These are phyloP conservation scores for Urochloa ruziziensis DNA, from an alignment of 176 grass and related monocot genomes.

Conservation along the genomic window DNA sequence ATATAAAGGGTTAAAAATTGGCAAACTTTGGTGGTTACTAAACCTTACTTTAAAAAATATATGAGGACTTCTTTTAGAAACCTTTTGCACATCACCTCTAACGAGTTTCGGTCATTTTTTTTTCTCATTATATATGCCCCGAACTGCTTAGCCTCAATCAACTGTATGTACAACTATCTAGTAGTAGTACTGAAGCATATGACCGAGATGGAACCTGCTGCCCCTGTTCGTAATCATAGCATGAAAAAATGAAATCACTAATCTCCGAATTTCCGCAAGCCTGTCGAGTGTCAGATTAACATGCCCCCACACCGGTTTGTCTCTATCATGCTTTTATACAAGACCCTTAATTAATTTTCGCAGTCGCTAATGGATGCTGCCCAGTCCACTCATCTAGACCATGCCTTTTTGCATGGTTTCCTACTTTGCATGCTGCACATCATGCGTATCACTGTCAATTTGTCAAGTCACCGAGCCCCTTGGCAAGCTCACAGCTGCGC, in stretches of 20 bases:
- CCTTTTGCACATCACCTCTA: too few relatives aligned
- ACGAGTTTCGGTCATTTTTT: too few relatives aligned
- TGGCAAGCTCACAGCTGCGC: neutral
- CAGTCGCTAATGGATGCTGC: neutral
- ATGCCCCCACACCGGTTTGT: neutral
- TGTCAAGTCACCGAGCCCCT: neutral
- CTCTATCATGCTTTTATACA: neutral
- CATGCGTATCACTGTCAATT: neutral
- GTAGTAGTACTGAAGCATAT: too few relatives aligned
- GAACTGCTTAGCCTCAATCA: too few relatives aligned
- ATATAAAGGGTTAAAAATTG: too few relatives aligned
- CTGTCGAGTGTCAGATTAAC: neutral
- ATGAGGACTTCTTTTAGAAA: too few relatives aligned
- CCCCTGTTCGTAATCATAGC: too few relatives aligned
- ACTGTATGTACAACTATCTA: too few relatives aligned
- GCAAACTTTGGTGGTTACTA: too few relatives aligned
- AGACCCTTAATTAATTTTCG: neutral
- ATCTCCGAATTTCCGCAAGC: neutral
- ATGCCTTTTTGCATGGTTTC: neutral
- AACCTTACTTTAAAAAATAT: too few relatives aligned
- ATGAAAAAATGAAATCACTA: neutral
- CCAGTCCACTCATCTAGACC: neutral
- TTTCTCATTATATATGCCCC: too few relatives aligned
- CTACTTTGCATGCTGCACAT: neutral
- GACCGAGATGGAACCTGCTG: too few relatives aligned